Evolutionary conservation across 2,329 filamentous ascomycete species (phyloP).

Genomic region (Triangularia verruculosa): DNA sequence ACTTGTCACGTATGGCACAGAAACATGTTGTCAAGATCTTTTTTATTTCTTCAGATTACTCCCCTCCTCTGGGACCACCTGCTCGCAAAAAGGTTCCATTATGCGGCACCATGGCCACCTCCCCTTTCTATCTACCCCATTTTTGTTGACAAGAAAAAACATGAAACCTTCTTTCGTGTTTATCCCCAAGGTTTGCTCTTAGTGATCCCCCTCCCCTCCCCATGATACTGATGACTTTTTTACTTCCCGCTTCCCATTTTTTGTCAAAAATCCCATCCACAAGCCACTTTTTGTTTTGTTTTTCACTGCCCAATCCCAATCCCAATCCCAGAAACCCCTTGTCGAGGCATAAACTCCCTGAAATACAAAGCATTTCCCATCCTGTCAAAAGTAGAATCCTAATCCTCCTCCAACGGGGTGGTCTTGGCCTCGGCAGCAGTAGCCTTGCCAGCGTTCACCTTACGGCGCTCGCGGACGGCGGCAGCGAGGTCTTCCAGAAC

Average conservation of each 20-base stretch:
- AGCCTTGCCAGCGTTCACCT: constrained; percentile 42
- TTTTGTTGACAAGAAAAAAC: not conserved
- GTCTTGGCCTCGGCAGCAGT: constrained; percentile 37
- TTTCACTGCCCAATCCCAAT: not conserved
- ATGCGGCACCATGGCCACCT: not conserved
- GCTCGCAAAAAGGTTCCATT: not conserved
- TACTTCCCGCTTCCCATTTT: not conserved
- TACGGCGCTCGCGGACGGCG: constrained; percentile 74
- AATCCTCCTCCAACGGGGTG: constrained; percentile 53
- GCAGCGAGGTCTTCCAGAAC: constrained; percentile 82
- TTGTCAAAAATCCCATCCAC: not conserved
- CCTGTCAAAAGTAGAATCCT: constrained; percentile 21
- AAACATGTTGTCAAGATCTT: not conserved
- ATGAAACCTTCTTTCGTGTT: not conserved
- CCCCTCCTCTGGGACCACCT: not conserved
- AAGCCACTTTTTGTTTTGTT: not conserved
- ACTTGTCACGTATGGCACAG: not conserved
- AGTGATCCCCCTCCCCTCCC: not conserved
- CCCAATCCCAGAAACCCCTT: not conserved
- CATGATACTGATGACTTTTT: not conserved
- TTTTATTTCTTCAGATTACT: not conserved
- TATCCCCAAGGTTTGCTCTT: not conserved
- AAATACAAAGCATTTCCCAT: constrained; percentile 4
- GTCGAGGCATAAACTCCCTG: not conserved
- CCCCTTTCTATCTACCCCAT: not conserved